Conservation (phyloP, 2,329 filamentous ascomycete species). For the Paramyrothecium roridum region DNA sequence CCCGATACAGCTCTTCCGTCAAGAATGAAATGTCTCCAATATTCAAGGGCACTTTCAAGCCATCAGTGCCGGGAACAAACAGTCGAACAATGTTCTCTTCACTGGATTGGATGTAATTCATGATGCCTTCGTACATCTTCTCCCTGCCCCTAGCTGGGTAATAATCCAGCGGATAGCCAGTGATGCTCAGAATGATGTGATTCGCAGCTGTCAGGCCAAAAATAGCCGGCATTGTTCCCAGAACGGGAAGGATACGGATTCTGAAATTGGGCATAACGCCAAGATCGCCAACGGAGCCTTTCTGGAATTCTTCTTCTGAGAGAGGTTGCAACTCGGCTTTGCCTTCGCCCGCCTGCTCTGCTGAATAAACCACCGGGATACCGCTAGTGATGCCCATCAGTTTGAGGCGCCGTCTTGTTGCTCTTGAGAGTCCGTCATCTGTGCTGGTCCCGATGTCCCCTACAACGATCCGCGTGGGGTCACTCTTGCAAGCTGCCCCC, state of each 20-base stretch:
- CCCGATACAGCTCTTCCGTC: constrained; percentile 83
- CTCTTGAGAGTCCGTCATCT: constrained; percentile 84
- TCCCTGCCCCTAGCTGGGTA: constrained; percentile 76
- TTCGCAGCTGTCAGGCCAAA: constrained; percentile 93
- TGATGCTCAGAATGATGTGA: constrained; percentile 80
- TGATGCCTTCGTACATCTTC: constrained; percentile 86
- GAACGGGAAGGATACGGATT: constrained; percentile 87
- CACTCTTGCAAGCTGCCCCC: constrained; percentile 93
- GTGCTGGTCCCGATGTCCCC: constrained; percentile 87
- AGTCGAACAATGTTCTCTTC: constrained; percentile 71
- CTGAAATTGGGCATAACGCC: constrained; percentile 90
- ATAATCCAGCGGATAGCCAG: constrained; percentile 84
- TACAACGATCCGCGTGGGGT: constrained; percentile 78
- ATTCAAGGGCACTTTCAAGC: constrained; percentile 76
- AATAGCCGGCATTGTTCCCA: constrained; percentile 96
- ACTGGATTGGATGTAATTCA: constrained; percentile 69
- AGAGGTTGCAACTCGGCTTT: constrained; percentile 89
- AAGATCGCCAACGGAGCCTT: constrained; percentile 81
- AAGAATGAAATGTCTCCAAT: constrained; percentile 82
- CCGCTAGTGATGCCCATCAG: constrained; percentile 75
- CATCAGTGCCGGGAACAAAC: constrained; percentile 41
- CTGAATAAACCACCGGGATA: constrained; percentile 90
- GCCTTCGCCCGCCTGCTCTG: constrained; percentile 83
- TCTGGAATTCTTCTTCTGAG: constrained; percentile 80
- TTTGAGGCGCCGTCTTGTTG: constrained; percentile 77